Conservation (phyloP, 106 monocot genomes). For the Iris macrosiphon region DNA sequence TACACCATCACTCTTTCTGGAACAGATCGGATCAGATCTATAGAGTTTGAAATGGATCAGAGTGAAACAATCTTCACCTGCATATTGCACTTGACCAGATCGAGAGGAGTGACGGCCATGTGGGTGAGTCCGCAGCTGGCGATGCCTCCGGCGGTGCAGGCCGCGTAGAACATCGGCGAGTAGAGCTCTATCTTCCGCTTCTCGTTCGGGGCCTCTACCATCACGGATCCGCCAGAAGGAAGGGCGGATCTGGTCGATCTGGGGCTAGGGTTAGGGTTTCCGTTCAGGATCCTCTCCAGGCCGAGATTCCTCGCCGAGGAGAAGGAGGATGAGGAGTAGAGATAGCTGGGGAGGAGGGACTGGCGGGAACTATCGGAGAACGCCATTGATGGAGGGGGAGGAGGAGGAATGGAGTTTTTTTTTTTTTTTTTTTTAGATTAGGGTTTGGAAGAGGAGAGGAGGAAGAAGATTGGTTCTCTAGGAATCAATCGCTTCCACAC, state of each 20-base stretch:
- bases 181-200: conserved; percentile 50
- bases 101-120: conserved; percentile 50
- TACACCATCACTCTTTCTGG: too few species aligned
- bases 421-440: too few species aligned
- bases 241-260: background rate
- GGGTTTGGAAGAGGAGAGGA: too few species aligned
- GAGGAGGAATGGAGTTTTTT: too few species aligned
- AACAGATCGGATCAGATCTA: too few species aligned
- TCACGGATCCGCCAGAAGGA: conserved; percentile 1
- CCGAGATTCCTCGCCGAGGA: background rate
- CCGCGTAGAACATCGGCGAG: conserved; percentile 54
- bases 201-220: conserved; percentile 32
- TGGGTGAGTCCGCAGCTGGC: conserved; percentile 65
- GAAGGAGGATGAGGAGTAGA: conserved; percentile 33
- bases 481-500: too few species aligned
- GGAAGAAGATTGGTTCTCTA: too few species aligned
- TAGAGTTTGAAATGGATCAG: too few species aligned
- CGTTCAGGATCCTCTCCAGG: conserved; percentile 1
- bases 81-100: conserved; percentile 75
- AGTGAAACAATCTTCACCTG: conserved; percentile 33
- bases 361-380: conserved; percentile 6
- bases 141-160: conserved; percentile 42
- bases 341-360: conserved; percentile 38
- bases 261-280: background rate
- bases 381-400: conserved; percentile 10